These are phyloP conservation scores for Melanomma pulvis-pyrius DNA, from an alignment of 495 filamentous ascomycete species.

Conservation along the genomic window DNA sequence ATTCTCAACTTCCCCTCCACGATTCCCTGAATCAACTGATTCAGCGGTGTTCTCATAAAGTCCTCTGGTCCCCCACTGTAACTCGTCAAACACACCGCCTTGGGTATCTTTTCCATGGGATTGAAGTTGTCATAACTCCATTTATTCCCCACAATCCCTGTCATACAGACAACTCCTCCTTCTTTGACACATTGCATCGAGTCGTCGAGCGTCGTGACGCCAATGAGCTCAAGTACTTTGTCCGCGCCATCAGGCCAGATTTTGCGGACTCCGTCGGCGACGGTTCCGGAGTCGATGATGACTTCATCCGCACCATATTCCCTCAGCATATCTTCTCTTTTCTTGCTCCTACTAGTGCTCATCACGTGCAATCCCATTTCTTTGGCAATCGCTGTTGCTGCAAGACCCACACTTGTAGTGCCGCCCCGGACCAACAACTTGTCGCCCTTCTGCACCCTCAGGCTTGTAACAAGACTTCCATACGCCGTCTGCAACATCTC, in stretches of 20 bases:
- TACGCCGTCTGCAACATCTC: slow-evolving; percentile 62
- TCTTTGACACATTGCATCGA: slow-evolving; percentile 47
- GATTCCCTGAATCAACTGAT: slow-evolving; percentile 49
- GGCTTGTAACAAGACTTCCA: slow-evolving; percentile 48
- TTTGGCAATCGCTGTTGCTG: slow-evolving; percentile 54
- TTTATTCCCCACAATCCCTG: slow-evolving; percentile 56
- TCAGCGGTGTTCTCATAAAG: slow-evolving; percentile 53
- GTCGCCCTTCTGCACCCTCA: slow-evolving; percentile 50
- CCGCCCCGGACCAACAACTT: slow-evolving; percentile 56
- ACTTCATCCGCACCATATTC: slow-evolving; percentile 49
- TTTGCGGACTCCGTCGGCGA: slow-evolving; percentile 46
- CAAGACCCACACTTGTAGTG: slow-evolving; percentile 54
- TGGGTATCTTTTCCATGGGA: slow-evolving; percentile 54
- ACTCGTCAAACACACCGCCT: slow-evolving; percentile 49
- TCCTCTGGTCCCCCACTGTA: slow-evolving; percentile 51
- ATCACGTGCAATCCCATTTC: slow-evolving; percentile 47
- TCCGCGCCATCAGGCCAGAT: slow-evolving; percentile 46
- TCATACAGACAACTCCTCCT: slow-evolving; percentile 54
- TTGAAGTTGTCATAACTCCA: slow-evolving; percentile 52
- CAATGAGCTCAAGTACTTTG: slow-evolving; percentile 56
- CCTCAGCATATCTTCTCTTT: slow-evolving; percentile 47
- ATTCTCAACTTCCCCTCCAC: slow-evolving; percentile 49
- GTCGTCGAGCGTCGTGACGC: slow-evolving; percentile 49
- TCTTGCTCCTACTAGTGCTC: slow-evolving; percentile 48
- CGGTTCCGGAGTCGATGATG: slow-evolving; percentile 48